Percentiles rank a stretch among this genome's conserved stretches.
These are phyloP conservation scores for Schwanniomyces occidentalis DNA, from an alignment of 805 yeast genomes.

Conservation along the genomic window DNA sequence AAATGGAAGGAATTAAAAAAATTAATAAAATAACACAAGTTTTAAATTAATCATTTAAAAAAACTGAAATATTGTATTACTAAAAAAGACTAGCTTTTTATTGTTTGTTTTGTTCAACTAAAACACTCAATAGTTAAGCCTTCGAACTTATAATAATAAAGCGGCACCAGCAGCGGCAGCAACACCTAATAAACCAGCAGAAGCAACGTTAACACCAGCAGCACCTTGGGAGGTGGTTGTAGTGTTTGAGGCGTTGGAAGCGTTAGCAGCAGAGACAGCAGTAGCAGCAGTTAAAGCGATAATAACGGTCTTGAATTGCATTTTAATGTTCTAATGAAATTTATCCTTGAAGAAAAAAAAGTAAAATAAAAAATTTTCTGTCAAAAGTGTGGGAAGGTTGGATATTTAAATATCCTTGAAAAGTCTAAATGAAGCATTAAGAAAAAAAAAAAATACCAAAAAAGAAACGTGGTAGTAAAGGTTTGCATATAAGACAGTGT, in stretches of 20 bases:
- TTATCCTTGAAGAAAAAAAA: conserved; percentile 3
- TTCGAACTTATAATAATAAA: conserved; percentile 38
- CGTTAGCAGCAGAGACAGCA: conserved; percentile 37
- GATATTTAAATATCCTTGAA: conserved; percentile 8
- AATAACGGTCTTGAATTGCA: conserved; percentile 41
- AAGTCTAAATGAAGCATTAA: too few species aligned
- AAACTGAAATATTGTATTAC: too few species aligned
- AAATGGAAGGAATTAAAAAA: too few species aligned
- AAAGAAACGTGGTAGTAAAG: too few species aligned
- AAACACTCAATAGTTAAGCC: too few species aligned
- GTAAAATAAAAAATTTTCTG: not conserved
- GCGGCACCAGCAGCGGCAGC: conserved; percentile 36
- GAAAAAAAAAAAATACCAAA: too few species aligned
- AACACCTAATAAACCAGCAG: conserved; percentile 33
- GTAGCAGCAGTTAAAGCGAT: conserved; percentile 40
- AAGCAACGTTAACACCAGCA: conserved; percentile 23
- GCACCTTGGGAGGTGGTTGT: conserved; percentile 16
- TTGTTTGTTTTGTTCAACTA: too few species aligned
- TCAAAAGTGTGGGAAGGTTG: conserved; percentile 3
- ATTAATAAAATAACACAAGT: too few species aligned
- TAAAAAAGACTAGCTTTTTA: too few species aligned
- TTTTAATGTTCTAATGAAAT: conserved; percentile 15
- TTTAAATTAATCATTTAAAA: too few species aligned
- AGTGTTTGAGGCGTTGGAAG: conserved; percentile 22
- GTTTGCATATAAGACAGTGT: too few species aligned